Conservation (phyloP, 371 early-diverging fungal species). For the Mortierella sp. region DNA sequence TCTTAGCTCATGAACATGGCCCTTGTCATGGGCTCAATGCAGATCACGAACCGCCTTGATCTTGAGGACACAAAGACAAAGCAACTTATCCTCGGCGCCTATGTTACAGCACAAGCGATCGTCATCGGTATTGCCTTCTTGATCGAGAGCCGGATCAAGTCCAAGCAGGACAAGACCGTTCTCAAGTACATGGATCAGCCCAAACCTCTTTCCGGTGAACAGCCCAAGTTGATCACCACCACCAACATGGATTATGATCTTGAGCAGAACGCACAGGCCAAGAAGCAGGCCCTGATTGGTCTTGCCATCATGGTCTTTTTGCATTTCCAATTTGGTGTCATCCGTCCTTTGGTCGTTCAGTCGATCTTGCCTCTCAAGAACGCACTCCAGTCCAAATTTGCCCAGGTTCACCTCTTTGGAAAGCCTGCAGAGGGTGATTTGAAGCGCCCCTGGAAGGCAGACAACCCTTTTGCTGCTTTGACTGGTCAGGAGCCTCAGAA, state of each 20-base stretch:
- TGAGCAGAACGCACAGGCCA: slow-evolving; percentile 75
- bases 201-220: slow-evolving; percentile 56
- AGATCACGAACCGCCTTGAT: slow-evolving; percentile 73
- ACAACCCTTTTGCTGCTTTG: slow-evolving; percentile 75
- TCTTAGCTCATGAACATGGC: slow-evolving; percentile 68
- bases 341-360: slow-evolving; percentile 92
- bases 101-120: slow-evolving; percentile 72
- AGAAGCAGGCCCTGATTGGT: slow-evolving; percentile 76
- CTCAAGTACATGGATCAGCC: slow-evolving; percentile 71
- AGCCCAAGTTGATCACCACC: slow-evolving; percentile 62
- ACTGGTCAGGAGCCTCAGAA: slow-evolving; percentile 55
- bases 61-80: slow-evolving; percentile 74
- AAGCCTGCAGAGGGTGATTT: slow-evolving; percentile 83
- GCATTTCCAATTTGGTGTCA: slow-evolving; percentile 90
- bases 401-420: slow-evolving; percentile 85
- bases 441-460: slow-evolving; percentile 86
- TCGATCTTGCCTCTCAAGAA: slow-evolving; percentile 85
- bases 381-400: slow-evolving; percentile 74
- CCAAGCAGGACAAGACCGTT: slow-evolving; percentile 80
- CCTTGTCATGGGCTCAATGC: slow-evolving; percentile 76
- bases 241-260: slow-evolving; percentile 87
- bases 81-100: slow-evolving; percentile 70
- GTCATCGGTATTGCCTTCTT: slow-evolving; percentile 64
- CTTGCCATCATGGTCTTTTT: slow-evolving; percentile 79
- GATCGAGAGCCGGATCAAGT: slow-evolving; percentile 64